phyloP scores from a whole-genome alignment of 2,329 filamentous ascomycete species.

The Aspergillus sp. region DNA sequence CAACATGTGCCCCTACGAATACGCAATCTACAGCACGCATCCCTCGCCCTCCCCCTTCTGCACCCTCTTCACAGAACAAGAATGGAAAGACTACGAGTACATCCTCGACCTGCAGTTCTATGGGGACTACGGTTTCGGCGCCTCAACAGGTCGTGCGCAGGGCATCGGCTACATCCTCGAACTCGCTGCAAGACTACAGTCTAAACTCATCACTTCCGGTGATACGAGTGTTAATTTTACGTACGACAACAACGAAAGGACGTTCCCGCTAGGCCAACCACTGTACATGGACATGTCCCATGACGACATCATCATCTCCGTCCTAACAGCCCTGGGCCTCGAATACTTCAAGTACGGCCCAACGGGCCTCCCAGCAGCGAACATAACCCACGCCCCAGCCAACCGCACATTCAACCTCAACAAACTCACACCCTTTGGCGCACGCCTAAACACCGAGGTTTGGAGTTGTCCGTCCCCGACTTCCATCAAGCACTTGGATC shows the following conservation, averaged over 20 bases:
- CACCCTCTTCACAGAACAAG: constrained; percentile 47
- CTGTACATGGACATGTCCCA: constrained; percentile 51
- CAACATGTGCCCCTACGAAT: constrained; percentile 51
- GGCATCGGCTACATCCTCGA: constrained; percentile 50
- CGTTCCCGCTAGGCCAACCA: constrained; percentile 44
- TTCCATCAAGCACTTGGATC: constrained; percentile 29
- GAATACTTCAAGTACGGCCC: constrained; percentile 43
- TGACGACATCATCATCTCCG: constrained; percentile 47
- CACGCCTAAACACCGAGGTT: constrained; percentile 49
- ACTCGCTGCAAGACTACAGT: constrained; percentile 43
- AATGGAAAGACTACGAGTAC: constrained; percentile 51
- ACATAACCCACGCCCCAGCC: constrained; percentile 35
- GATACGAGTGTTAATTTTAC: constrained; percentile 49
- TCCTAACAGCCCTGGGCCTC: constrained; percentile 47
- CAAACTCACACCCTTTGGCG: constrained; percentile 50
- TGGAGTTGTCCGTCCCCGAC: constrained; percentile 41
- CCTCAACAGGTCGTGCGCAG: constrained; percentile 47
- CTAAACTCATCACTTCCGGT: constrained; percentile 42
- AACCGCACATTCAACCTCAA: constrained; percentile 44
- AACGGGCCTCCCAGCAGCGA: constrained; percentile 15
- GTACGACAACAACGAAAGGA: constrained; percentile 38
- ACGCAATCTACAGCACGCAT: constrained; percentile 39
- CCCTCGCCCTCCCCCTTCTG: constrained; percentile 43
- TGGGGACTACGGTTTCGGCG: constrained; percentile 41
- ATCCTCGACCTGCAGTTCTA: constrained; percentile 48